Evolutionary conservation across 768 basidiomycete species (phyloP).

Genomic region (Psilocybe subaeruginosa): DNA sequence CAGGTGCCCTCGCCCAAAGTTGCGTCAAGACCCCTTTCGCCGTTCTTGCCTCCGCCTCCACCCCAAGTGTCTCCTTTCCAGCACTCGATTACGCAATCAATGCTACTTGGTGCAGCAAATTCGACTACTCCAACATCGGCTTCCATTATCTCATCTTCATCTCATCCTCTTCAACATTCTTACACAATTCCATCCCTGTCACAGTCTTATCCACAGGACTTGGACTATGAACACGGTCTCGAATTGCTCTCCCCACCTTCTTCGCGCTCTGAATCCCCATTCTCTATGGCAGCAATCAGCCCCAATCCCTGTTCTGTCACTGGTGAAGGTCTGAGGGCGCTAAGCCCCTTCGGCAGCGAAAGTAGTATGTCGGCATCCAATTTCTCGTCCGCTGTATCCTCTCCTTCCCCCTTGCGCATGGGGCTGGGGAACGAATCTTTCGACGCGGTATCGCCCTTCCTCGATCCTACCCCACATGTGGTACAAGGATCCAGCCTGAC

Average conservation of each 20-base stretch:
- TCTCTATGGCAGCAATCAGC: conserved; percentile 32
- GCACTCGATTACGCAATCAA: conserved; percentile 10
- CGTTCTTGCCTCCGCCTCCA: conserved; percentile 7
- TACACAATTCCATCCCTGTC: conserved; percentile 40
- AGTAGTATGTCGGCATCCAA: conserved; percentile 7
- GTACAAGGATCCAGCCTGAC: conserved; percentile 5
- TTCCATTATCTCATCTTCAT: neutral
- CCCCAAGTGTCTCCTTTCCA: conserved; percentile 11
- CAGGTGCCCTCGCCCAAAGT: neutral
- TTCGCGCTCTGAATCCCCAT: conserved; percentile 43
- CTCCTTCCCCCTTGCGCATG: conserved; percentile 18
- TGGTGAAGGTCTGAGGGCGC: conserved; percentile 4
- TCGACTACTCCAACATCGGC: neutral
- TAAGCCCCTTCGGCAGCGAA: conserved; percentile 7
- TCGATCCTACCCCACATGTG: neutral
- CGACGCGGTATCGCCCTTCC: conserved; percentile 19
- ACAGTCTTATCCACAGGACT: conserved; percentile 44
- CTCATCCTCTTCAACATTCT: conserved; percentile 3
- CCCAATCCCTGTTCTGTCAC: conserved; percentile 7
- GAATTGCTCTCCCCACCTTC: conserved; percentile 48
- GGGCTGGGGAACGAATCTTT: conserved; percentile 18
- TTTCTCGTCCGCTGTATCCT: conserved; percentile 13
- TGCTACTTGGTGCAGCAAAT: conserved; percentile 5
- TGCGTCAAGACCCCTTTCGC: neutral
- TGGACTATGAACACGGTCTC: conserved; percentile 45